Evolutionary conservation across 345 rosid genomes (phyloP), one percentile per base, ranked within the genome.

Genomic region (Brassica nigra): DNA sequence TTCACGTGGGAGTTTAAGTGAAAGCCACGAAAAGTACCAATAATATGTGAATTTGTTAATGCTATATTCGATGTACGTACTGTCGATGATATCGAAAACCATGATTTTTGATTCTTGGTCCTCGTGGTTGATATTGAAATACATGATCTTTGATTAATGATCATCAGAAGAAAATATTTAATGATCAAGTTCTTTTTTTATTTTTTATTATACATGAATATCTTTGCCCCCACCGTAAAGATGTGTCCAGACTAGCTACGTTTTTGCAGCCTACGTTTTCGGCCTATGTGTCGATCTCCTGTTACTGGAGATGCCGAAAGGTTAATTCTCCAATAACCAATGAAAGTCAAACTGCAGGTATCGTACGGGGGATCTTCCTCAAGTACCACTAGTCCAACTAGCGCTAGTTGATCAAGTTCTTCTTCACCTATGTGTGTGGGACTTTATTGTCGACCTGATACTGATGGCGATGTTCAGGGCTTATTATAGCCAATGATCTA

Each of bases 161-260:
- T 70, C 75, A 80, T 37, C 52, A 75, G 79, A 80, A 80, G 52
- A 66, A 75, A 70, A 80, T 80, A 71, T 80, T 73, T 62, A 54
- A 12, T 18, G 74, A 68, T 47, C 58, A 68, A 75, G 75, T 73
- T 47, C 44, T 67, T 47, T 74, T 34, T 23, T 23, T 23, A 23
- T 23, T 23, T 23, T 23, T 23, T 23, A 23, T 23, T 23, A 23
- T 23, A 23, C 27, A 23, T 23, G 27, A 23, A 23, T 23, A 23
- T 23, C 27, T 23, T 23, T 23, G 27, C 27, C 27, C 27, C 27
- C 27, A 23, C 27, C 27, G 27, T 23, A 23, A 23, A 23, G 27
- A 23, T 23, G 27, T 23, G 27, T 23, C 27, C 27, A 23, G 27
- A 23, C 27, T 23, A 23, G 27, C 27, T 23, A 23, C 27, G 27